Base-by-base conservation (phyloP, 202 grass and related monocot genomes). In the Zoysia matrella region DNA sequence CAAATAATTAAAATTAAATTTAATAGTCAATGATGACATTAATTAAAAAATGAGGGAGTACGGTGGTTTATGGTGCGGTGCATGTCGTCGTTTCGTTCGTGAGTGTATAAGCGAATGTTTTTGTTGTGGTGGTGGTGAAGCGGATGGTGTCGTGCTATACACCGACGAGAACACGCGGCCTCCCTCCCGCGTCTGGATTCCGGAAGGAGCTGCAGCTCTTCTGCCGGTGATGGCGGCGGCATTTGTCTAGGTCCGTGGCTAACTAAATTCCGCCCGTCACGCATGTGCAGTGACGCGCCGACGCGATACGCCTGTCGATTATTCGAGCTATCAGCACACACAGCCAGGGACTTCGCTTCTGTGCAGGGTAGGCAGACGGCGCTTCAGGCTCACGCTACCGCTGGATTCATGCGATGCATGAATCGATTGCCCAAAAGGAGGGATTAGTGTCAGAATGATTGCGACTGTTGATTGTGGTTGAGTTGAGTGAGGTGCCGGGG, bases 251-350 rank as follows among this genome's bases (percentile, higher is more conserved):
- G 11, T 4, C 40, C 41, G 56, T 15, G 22, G 60, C 50, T 73
- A 85, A 76, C 46, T 14, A 50, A 40, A n/a, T 66, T 11, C 79
- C 13, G 22, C 14, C 6, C 54, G 11, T 75, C 71, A 55, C 8
- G 77, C 84, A 80, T 81, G 71, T 75, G 82, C 73, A 47, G 39
- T 69, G 82, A 71, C 74, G 45, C 66, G 71, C 76, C 53, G 71
- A 57, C 1, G 54, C 47, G 41, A 11, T 61, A 52, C 79, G 65
- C 66, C 50, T 66, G 79, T 82, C 47, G 47, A 36, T 36, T 36
- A 36, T 36, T 36, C 30, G 30, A 36, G 30, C 0, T 36, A 36
- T 36, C 30, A 36, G 30, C 30, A 36, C 30, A 36, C 60, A 11
- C 30, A 11, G 7, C 39, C 41, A 39, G 1, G 1, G 62, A 10